Base-by-base conservation (phyloP, 148 eudicot species). In the Pouteria glomerata region DNA sequence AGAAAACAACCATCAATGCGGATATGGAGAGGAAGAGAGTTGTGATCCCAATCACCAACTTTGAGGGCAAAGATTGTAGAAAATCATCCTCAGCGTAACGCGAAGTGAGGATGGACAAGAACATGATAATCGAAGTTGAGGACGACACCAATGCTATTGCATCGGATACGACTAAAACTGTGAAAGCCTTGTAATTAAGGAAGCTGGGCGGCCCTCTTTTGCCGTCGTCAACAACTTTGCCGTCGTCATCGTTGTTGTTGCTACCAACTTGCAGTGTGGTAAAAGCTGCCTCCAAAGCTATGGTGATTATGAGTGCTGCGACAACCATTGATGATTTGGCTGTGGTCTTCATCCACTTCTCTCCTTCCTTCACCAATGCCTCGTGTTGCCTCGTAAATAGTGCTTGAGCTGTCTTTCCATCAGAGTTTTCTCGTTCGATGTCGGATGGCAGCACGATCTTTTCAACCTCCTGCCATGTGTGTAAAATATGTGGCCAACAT, bases 231-330 rank as follows among this genome's bases (percentile, higher is more conserved):
- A n/a, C n/a, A n/a, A n/a, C n/a, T n/a, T n/a, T n/a, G n/a, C n/a
- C n/a, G n/a, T n/a, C n/a, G n/a, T n/a, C n/a, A n/a, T n/a, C n/a
- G n/a, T n/a, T n/a, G n/a, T n/a, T n/a, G n/a, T n/a, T n/a, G n/a
- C n/a, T n/a, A n/a, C n/a, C n/a, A n/a, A n/a, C 81, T 15, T 77
- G 77, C 47, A 77, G 81, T 1, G 74, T 74, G 10, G 77, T 78
- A 39, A 78, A 78, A 8, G 70, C 67, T 11, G 77, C 51, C 6
- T 77, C 39, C 30, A 78, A 78, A 30, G 69, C 61, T 15, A 74
- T 74, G 11, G 81, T 67, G 45, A 77, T 63, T 26, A 73, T 69
- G 7, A 78, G 74, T 33, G 81, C 57, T 14, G 70, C 74, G 3
- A 78, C 77, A n/a, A 74, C 44, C 81, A 78, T 73, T 29, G 77